Conservation (phyloP, 257 asterid species). For the Primulina eburnea region DNA sequence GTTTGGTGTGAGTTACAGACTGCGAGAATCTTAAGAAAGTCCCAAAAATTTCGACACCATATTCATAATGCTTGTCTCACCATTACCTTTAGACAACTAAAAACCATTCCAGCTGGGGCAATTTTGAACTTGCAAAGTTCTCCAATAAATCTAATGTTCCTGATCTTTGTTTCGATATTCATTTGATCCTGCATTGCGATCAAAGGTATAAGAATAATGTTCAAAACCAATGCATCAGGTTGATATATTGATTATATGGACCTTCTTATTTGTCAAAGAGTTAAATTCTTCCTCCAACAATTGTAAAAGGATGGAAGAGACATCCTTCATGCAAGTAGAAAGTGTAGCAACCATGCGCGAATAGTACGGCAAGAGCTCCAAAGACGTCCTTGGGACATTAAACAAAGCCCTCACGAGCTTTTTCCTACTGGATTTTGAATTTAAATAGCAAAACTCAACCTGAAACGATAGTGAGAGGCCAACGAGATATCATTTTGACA, state of each 20-base stretch:
- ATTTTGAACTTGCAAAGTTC: constrained; percentile 98
- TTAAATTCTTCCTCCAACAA: constrained; percentile 96
- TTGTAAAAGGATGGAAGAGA: constrained; percentile 84
- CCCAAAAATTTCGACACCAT: constrained; percentile 3
- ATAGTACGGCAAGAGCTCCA: constrained; percentile 92
- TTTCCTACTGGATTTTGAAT: constrained; percentile 90
- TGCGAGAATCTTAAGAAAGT: constrained; percentile 3
- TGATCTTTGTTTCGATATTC: constrained; percentile 94
- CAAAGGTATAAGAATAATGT: constrained; percentile 22
- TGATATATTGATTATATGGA: constrained; percentile 38
- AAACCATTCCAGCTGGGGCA: constrained; percentile 82
- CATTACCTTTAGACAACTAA: constrained; percentile 88
- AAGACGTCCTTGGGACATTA: constrained; percentile 95
- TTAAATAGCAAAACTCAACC: constrained; percentile 99
- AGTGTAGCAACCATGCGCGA: constrained; percentile 96
- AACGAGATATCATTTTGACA: constrained; percentile 28
- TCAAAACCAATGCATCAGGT: constrained; percentile 20
- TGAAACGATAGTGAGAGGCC: constrained; percentile 32
- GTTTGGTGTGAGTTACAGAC: background rate
- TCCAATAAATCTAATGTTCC: constrained; percentile 94
- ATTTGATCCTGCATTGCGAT: constrained; percentile 80
- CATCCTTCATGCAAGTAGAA: constrained; percentile 94
- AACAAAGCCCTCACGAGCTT: constrained; percentile 95
- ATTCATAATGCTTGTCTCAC: constrained; percentile 8
- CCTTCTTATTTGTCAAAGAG: constrained; percentile 89